Evolutionary conservation across 139 green algal species (phyloP).

Genomic region (Chloropicon primus): DNA sequence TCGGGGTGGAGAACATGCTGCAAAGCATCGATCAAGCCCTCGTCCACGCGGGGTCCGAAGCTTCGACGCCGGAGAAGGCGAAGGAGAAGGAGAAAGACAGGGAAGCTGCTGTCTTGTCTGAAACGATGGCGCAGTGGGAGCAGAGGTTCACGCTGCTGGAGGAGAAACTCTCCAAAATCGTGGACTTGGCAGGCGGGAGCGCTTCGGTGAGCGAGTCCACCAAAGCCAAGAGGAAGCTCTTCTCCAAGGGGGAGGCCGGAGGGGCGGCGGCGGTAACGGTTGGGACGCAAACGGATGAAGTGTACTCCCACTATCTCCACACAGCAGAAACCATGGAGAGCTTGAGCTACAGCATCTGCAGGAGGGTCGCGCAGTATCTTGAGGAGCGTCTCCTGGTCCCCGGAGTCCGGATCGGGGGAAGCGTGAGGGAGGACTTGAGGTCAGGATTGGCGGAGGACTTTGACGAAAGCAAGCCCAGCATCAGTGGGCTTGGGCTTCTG

Average conservation of each 20-base stretch:
- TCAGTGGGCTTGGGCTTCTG: not conserved
- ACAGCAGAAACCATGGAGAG: not conserved
- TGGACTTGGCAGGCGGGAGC: too few species aligned
- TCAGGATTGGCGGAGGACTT: not conserved
- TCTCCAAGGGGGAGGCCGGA: not conserved
- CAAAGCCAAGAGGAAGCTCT: not conserved
- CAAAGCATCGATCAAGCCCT: not conserved
- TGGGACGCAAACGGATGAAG: not conserved
- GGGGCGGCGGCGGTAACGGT: not conserved
- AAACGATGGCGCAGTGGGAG: not conserved
- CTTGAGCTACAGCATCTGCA: not conserved
- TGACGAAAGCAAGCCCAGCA: not conserved
- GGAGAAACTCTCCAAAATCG: not conserved
- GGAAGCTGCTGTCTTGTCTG: too few species aligned
- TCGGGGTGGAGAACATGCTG: not conserved
- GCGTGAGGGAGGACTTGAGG: not conserved
- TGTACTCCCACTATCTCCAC: not conserved
- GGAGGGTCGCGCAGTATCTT: not conserved
- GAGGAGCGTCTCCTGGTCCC: too few species aligned
- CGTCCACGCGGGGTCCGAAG: not conserved
- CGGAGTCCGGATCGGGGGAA: too few species aligned
- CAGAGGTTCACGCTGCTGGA: not conserved
- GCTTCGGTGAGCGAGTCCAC: not conserved
- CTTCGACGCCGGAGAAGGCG: not conserved
- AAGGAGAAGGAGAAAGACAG: not conserved